Base-by-base conservation (phyloP, 2,329 filamentous ascomycete species). In the Magnaporthiopsis rhizophila region DNA sequence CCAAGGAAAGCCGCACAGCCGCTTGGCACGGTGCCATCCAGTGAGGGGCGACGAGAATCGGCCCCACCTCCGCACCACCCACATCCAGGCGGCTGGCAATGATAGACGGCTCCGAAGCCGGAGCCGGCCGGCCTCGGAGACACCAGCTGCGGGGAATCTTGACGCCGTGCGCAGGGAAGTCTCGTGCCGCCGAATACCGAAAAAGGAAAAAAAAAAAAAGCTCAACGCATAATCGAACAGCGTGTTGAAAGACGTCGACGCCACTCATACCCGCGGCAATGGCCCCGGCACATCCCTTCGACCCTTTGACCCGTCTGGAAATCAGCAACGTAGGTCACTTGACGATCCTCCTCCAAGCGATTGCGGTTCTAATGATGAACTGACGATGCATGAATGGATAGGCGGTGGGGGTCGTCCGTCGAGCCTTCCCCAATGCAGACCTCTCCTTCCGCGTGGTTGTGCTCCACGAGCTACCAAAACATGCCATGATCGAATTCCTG, bases 371-470 rank as follows among this genome's bases (percentile, higher is more conserved):
- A 28, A 4, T 12, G 38, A 15, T 30, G 24, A 24, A 58, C 61
- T 30, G 62, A 58, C 34, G 12, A 30, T 28, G 3, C 6, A 6
- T n/a, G 15, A 24, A n/a, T 4, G 9, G 13, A 18, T 3, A 59
- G 58, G 65, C 58, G 15, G 53, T 56, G 13, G 21, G 56, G 9
- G 59, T 65, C 18, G 34, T 67, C 13, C 62, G 53, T 26, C 32
- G n/a, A 15, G 36, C 28, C 8, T 70, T 76, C 34, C 68, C 72
- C 2, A 72, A 69, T 3, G 65, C 72, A 0, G 72, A 67, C 1
- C 67, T 73, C 9, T 75, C 77, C 64, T 85, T 84, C 68, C 77
- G 81, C 3, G 77, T 80, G 64, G 79, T 84, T 66, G 81, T 80
- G 0, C 75, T 85, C 12, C 71, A 71, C 18, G 82, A 85, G 66